Conservation (phyloP, 2,329 filamentous ascomycete genomes). For the Emericellopsis cladophorae region DNA sequence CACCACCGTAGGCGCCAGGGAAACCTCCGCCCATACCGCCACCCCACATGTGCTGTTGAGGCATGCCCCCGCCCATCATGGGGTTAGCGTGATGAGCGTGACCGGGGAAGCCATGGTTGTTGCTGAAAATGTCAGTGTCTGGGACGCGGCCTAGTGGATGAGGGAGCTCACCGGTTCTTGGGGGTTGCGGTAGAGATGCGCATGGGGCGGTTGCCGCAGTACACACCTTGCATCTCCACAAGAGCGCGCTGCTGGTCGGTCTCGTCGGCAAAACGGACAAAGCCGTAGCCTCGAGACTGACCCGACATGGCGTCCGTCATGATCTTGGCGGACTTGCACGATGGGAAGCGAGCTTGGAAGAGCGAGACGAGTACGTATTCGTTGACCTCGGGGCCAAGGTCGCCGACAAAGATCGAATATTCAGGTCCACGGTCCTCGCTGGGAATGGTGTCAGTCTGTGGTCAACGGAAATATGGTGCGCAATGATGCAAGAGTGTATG, state of each 20-base stretch:
- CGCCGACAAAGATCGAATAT: slow-evolving; percentile 94
- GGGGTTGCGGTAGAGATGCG: slow-evolving; percentile 95
- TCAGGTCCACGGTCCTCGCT: slow-evolving; percentile 94
- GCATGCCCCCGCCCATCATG: slow-evolving; percentile 33
- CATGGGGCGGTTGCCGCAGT: slow-evolving; percentile 98
- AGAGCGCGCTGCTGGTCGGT: slow-evolving; percentile 91
- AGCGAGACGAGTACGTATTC: slow-evolving; percentile 95
- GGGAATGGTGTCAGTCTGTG: not conserved
- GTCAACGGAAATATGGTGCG: too few relatives aligned
- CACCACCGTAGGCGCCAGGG: slow-evolving; percentile 17
- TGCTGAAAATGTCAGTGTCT: slow-evolving; percentile 11
- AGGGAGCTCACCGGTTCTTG: slow-evolving; percentile 58
- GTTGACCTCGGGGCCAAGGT: slow-evolving; percentile 95
- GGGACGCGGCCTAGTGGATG: not conserved
- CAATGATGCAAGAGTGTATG: too few relatives aligned
- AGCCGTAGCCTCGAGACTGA: slow-evolving; percentile 94
- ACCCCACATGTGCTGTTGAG: slow-evolving; percentile 32
- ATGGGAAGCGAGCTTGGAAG: slow-evolving; percentile 91
- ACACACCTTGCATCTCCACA: slow-evolving; percentile 97
- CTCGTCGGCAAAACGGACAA: slow-evolving; percentile 94
- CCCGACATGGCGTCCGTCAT: slow-evolving; percentile 98
- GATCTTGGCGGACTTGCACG: slow-evolving; percentile 99
- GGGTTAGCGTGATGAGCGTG: slow-evolving; percentile 28
- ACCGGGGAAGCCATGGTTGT: slow-evolving; percentile 21
- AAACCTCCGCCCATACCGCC: slow-evolving; percentile 19